Conservation (phyloP, 1,139 yeast species). For the Taphrina pruni region DNA sequence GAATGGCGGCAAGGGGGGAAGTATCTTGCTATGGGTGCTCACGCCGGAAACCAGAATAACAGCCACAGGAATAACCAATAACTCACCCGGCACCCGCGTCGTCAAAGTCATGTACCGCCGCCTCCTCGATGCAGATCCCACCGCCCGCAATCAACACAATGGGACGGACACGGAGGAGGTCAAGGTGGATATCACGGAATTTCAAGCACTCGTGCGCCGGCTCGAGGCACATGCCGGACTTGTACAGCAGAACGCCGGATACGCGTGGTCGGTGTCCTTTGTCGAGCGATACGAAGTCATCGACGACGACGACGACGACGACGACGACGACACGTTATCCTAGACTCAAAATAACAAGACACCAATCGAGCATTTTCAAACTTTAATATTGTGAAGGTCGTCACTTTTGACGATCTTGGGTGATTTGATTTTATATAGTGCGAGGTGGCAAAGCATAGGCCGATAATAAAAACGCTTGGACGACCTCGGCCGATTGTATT, state of each 20-base stretch:
- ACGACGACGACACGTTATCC: no score
- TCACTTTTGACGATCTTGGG: background rate
- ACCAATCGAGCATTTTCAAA: no score
- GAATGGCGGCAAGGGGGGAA: background rate
- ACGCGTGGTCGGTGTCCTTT: slow-evolving; percentile 13
- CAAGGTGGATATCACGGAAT: background rate
- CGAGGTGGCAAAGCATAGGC: background rate
- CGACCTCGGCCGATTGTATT: slow-evolving; percentile 8
- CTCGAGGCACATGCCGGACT: background rate
- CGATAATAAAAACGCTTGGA: background rate
- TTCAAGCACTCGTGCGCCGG: background rate
- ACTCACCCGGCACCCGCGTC: slow-evolving; percentile 2
- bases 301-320: background rate
- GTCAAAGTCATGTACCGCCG: slow-evolving; percentile 10
- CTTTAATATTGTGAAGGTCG: background rate
- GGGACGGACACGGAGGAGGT: background rate
- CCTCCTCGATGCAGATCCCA: background rate
- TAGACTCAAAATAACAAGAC: no score
- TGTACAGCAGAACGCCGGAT: background rate
- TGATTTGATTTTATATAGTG: slow-evolving; percentile 3
- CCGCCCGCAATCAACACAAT: background rate
- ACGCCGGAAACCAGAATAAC: slow-evolving; percentile 28
- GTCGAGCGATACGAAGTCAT: slow-evolving; percentile 9
- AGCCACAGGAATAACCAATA: background rate
- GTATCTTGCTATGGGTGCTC: slow-evolving; percentile 23